Evolutionary conservation across 192 early-diverging fungal genomes (phyloP), one percentile per base, ranked within the genome.

Genomic region (Coemansia sp.): DNA sequence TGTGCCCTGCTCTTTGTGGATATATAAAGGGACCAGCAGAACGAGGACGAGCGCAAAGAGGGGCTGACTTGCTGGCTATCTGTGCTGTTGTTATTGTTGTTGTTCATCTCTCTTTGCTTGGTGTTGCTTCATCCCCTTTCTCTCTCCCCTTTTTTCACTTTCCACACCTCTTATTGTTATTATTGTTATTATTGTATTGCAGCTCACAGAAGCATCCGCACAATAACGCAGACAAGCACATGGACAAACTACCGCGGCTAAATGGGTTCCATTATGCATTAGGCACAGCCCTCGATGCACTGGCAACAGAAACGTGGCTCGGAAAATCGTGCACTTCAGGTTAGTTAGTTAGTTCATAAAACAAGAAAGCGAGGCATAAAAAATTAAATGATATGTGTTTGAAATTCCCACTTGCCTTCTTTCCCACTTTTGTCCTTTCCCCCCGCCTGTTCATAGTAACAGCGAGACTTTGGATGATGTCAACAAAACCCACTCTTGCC

Each of bases 231-330:
- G 32, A 32, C 32, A 32, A 2, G 1, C 32, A 32, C 32, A 32
- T 32, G 32, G 32, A 32, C 32, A 32, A 32, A 4, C 63, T 21
- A 41, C 63, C 40, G 5, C 48, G 63, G 10, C 19, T 65, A 18
- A 65, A 65, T 32, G 63, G 63, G n/a, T 65, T 65, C 22, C 41
- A 54, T 41, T 59, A 41, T 16, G 8, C 57, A 39, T 15, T 16
- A 8, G 8, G 15, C 15, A 16, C 57, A 41, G 36, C 21, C 8
- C 32, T 65, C 2, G n/a, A 54, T 19, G 26, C 3, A 21, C n/a
- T 54, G 32, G 48, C 36, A n/a, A 16, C 57, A 40, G 57, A 59
- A 18, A 13, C 36, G 39, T 59, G 57, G 57, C 57, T 59, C 6
- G 57, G 57, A 19, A 40, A 11, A 11, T 47, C 46, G 46, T n/a